Evolutionary conservation across 2,329 filamentous ascomycete species (phyloP).

Genomic region (Ophiostoma himal-ulmi): DNA sequence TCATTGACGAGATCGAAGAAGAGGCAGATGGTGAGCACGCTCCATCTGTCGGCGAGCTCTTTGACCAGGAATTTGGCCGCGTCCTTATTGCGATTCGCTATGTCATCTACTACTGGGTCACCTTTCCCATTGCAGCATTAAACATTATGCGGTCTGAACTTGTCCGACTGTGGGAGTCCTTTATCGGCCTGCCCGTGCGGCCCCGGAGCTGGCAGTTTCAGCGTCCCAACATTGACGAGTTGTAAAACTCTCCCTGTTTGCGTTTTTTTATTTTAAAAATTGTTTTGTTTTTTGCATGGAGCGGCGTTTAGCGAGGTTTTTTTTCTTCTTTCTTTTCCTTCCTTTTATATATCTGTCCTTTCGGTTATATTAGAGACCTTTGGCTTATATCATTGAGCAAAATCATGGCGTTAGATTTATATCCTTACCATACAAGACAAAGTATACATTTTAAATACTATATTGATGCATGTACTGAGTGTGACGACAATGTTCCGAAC

Average conservation of each 20-base stretch:
- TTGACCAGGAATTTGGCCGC: constrained; percentile 58
- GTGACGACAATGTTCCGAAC: neutral
- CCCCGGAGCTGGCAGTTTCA: constrained; percentile 45
- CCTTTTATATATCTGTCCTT: neutral
- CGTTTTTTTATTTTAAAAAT: neutral
- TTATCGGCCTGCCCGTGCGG: constrained; percentile 47
- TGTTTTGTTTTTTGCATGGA: constrained; percentile 9
- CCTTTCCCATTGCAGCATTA: constrained; percentile 56
- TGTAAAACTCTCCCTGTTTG: constrained; percentile 31
- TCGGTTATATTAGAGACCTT: neutral
- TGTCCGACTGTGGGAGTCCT: constrained; percentile 44
- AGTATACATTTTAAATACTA: neutral
- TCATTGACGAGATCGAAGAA: constrained; percentile 8
- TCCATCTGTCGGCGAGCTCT: constrained; percentile 48
- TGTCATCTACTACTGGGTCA: constrained; percentile 64
- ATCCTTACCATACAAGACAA: neutral
- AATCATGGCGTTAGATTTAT: neutral
- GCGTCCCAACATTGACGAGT: constrained; percentile 44
- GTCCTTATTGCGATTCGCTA: constrained; percentile 59
- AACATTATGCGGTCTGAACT: constrained; percentile 42
- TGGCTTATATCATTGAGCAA: neutral
- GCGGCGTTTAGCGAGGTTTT: constrained; percentile 9
- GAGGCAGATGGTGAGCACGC: constrained; percentile 33
- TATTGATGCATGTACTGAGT: neutral
- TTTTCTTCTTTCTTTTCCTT: no score